Evolutionary conservation across 2,329 filamentous ascomycete genomes (phyloP), one percentile per base, ranked within the genome.

Genomic region (Penicillium corylophilum): DNA sequence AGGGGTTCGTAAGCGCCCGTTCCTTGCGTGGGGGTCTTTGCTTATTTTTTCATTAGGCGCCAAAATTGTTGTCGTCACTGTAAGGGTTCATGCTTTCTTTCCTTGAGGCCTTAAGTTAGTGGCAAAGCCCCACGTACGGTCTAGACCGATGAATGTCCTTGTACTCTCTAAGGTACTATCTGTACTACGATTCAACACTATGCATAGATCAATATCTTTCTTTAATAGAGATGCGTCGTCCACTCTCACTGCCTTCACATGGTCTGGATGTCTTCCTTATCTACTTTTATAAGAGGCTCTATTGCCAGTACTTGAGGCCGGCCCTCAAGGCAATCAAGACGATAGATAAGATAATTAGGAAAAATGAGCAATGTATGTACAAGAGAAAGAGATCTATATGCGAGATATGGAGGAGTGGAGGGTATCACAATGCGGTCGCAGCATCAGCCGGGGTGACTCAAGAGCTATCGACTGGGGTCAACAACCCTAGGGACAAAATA

Each of bases 1-100:
- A 43, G 16, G 28, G 22, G 33, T 40, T 53, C 46, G 42, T 48
- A 50, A 52, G 48, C 51, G 44, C 35, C 35, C 31, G 31, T 16
- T n/a, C 31, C 35, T 38, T 38, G 35, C 35, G 35, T 38, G 16
- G 16, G 35, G 35, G 9, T 20, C 18, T 18, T 20, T 38, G 35
- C 35, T 38, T 38, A 20, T 20, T 38, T 18, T 20, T 10, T 38
- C 33, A 16, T 36, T 38, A 38, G 35, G 35, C 35, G 35, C 35
- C 35, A 36, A 20, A 20, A 36, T 36, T 36, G 7, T 18, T 36
- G 8, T 36, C n/a, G 33, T 36, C 16, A 18, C 7, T 36, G 33
- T 36, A 10, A 18, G 33, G 6, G 33, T 36, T 20, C 33, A 10
- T 20, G 18, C 6, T 20, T 16, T 16, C 16, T 16, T 3, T 16